These are phyloP conservation scores for Colletotrichum nymphaeae DNA, from an alignment of 2,329 filamentous ascomycete genomes.

Conservation along the genomic window DNA sequence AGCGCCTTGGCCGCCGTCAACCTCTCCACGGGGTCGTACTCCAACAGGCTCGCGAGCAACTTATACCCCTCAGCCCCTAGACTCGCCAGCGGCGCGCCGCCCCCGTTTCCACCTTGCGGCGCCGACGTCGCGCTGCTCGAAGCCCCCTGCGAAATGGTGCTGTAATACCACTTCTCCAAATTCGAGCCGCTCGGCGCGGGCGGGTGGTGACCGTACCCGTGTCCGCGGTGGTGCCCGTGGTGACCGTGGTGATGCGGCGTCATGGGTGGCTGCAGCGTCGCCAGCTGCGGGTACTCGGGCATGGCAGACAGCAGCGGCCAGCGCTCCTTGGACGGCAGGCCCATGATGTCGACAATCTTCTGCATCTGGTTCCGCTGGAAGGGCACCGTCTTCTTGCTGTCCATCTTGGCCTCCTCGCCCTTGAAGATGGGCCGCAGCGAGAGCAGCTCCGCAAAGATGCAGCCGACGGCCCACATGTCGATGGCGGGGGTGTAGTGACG, in stretches of 20 bases:
- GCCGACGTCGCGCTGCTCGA: constrained; percentile 60
- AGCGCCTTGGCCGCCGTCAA: constrained; percentile 89
- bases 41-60: constrained; percentile 83
- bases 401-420: constrained; percentile 98
- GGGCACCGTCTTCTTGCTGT: constrained; percentile 95
- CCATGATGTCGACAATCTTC: constrained; percentile 97
- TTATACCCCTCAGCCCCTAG: constrained; percentile 84
- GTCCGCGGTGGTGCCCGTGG: constrained; percentile 50
- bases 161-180: constrained; percentile 85
- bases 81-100: constrained; percentile 59
- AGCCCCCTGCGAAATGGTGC: constrained; percentile 70
- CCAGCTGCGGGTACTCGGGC: constrained; percentile 85
- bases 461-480: constrained; percentile 97
- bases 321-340: constrained; percentile 85
- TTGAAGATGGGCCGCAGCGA: constrained; percentile 96
- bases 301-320: constrained; percentile 89
- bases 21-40: constrained; percentile 92
- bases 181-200: constrained; percentile 52
- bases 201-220: constrained; percentile 41
- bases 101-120: constrained; percentile 43
- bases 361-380: constrained; percentile 99
- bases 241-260: constrained; percentile 55
- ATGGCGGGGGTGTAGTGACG: constrained; percentile 98
- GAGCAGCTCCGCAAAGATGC: constrained; percentile 95
- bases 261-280: constrained; percentile 63